These are phyloP conservation scores for Isabelozyma pseudorhagii DNA, from an alignment of 805 yeast genomes.

Conservation along the genomic window DNA sequence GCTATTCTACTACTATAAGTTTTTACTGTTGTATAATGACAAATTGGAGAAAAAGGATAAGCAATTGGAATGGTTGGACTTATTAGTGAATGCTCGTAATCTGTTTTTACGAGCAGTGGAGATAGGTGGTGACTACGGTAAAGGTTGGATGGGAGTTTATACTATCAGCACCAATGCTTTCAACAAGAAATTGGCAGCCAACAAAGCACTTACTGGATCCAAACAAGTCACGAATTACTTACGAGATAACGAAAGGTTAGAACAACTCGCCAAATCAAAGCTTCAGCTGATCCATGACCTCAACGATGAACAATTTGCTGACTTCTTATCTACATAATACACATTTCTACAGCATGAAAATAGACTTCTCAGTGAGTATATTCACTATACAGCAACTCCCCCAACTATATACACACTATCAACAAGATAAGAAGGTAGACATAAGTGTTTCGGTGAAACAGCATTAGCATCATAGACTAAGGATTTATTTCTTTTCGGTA, in stretches of 20 bases:
- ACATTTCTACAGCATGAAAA: no score
- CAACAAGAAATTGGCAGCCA: conserved; percentile 12
- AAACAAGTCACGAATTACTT: conserved; percentile 19
- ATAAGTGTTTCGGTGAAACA: background rate
- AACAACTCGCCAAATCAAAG: conserved; percentile 14
- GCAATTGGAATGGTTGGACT: conserved; percentile 18
- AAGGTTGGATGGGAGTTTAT: conserved; percentile 74
- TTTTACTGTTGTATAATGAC: conserved; percentile 15
- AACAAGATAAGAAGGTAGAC: background rate
- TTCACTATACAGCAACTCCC: background rate
- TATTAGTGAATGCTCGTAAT: conserved; percentile 32
- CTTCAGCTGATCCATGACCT: conserved; percentile 14
- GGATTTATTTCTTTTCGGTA: background rate
- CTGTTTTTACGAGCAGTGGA: conserved; percentile 73
- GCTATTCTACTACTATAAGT: conserved; percentile 26
- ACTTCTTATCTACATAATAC: conserved; percentile 1
- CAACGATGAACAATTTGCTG: conserved; percentile 4
- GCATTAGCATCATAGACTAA: no score
- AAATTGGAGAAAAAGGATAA: conserved; percentile 26
- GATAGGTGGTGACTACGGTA: conserved; percentile 60
- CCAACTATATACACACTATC: background rate
- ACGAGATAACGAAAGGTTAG: conserved; percentile 20
- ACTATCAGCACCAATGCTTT: conserved; percentile 22
- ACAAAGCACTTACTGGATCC: conserved; percentile 9
- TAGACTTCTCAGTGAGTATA: background rate